Conservation (phyloP, 352 stramenopile species). For the Aphanomyces astaci region DNA sequence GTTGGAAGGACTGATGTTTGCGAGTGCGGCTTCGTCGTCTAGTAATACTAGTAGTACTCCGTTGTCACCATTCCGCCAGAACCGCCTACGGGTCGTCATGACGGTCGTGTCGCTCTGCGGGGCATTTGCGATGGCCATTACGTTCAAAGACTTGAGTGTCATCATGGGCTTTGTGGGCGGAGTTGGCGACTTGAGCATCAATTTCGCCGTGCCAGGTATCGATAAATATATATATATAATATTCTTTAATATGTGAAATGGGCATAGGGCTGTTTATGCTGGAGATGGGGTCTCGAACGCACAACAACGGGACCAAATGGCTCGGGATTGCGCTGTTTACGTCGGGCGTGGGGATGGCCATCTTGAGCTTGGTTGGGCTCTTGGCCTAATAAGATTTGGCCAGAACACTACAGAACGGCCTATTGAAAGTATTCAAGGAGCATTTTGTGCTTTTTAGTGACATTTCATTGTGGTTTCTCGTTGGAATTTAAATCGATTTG, state of each 20-base stretch:
- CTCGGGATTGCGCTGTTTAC: neutral
- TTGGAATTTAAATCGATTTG: no score
- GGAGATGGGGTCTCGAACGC: neutral
- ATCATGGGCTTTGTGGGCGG: conserved; percentile 72
- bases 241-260: neutral
- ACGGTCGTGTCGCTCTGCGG: neutral
- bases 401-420: no score
- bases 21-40: neutral
- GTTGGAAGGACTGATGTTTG: neutral
- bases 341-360: neutral
- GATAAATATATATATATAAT: conserved; percentile 4
- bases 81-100: neutral
- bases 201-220: conserved; percentile 60
- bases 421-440: no score
- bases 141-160: conserved; percentile 50
- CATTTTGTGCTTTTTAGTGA: no score
- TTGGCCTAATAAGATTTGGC: no score
- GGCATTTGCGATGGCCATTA: conserved; percentile 53
- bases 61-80: neutral
- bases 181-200: conserved; percentile 57
- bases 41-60: no score
- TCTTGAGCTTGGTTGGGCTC: neutral
- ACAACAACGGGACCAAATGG: neutral
- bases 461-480: no score
- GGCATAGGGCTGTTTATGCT: neutral